These are phyloP conservation scores for Salisapilia sapeloensis DNA, from an alignment of 352 stramenopile genomes.

Conservation along the genomic window DNA sequence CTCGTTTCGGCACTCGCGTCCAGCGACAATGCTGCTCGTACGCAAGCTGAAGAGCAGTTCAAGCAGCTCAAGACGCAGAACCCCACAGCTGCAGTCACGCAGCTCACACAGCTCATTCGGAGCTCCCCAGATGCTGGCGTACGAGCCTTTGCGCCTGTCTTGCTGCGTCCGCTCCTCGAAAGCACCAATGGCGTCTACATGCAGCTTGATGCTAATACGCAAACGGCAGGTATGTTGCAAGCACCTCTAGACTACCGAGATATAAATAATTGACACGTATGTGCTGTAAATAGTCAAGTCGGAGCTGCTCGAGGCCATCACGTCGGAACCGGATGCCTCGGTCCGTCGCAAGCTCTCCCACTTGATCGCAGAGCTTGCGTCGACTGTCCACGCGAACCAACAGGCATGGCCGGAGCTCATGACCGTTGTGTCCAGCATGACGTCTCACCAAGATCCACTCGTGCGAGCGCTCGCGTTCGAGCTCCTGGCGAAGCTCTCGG, in stretches of 20 bases:
- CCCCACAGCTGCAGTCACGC: slow-evolving; percentile 37
- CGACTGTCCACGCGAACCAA: slow-evolving; percentile 22
- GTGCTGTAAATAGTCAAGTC: slow-evolving; percentile 22
- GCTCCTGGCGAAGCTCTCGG: slow-evolving; percentile 50
- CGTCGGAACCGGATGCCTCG: slow-evolving; percentile 39
- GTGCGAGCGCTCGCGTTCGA: slow-evolving; percentile 66
- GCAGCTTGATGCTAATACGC: slow-evolving; percentile 27
- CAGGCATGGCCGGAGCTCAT: slow-evolving; percentile 65
- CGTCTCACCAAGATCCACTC: slow-evolving; percentile 24
- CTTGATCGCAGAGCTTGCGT: slow-evolving; percentile 54
- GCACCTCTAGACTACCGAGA: no score
- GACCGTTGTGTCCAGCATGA: slow-evolving; percentile 35
- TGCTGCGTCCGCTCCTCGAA: slow-evolving; percentile 63
- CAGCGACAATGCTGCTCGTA: slow-evolving; percentile 54
- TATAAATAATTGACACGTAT: not conserved
- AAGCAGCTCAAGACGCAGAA: slow-evolving; percentile 44
- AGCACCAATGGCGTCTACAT: slow-evolving; percentile 47
- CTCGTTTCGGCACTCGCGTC: slow-evolving; percentile 60
- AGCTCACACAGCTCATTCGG: slow-evolving; percentile 53
- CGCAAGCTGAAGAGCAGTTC: slow-evolving; percentile 63
- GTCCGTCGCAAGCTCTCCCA: slow-evolving; percentile 74
- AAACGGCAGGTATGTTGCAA: slow-evolving; percentile 7
- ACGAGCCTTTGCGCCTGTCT: slow-evolving; percentile 59
- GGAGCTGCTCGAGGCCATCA: slow-evolving; percentile 55
- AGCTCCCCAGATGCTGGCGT: slow-evolving; percentile 28